Conservation (phyloP, 257 asterid genomes). For the Penstemon davidsonii region DNA sequence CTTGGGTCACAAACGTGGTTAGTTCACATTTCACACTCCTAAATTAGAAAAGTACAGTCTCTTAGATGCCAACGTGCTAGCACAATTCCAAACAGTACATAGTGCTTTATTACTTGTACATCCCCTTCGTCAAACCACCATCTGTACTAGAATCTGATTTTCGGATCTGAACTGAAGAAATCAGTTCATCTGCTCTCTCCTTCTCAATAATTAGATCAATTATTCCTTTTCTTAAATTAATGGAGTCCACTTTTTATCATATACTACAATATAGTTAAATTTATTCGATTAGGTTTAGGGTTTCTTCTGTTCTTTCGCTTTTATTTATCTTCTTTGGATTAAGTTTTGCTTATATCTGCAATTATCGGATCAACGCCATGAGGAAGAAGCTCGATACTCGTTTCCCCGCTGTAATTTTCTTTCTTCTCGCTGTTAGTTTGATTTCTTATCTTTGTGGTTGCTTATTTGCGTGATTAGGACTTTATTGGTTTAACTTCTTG, state of each 20-base stretch:
- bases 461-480: neutral
- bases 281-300: constrained; percentile 21
- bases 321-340: constrained; percentile 20
- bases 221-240: neutral
- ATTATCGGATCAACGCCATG: constrained; percentile 42
- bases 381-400: constrained; percentile 82
- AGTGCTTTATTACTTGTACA: constrained; percentile 26
- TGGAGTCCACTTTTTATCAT: neutral
- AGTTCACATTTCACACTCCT: too few species aligned
- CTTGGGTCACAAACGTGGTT: too few species aligned
- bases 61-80: too few species aligned
- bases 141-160: constrained; percentile 29
- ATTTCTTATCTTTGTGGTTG: neutral
- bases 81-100: constrained; percentile 11
- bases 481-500: neutral
- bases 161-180: constrained; percentile 35
- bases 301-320: neutral
- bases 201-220: constrained; percentile 31
- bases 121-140: constrained; percentile 17
- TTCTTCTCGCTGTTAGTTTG: neutral
- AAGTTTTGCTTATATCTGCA: constrained; percentile 25
- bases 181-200: constrained; percentile 18
- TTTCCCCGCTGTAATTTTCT: constrained; percentile 63
- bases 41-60: too few species aligned
- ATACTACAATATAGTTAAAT: neutral